phyloP scores from a whole-genome alignment of 257 asterid genomes.

The Solanum piurae region DNA sequence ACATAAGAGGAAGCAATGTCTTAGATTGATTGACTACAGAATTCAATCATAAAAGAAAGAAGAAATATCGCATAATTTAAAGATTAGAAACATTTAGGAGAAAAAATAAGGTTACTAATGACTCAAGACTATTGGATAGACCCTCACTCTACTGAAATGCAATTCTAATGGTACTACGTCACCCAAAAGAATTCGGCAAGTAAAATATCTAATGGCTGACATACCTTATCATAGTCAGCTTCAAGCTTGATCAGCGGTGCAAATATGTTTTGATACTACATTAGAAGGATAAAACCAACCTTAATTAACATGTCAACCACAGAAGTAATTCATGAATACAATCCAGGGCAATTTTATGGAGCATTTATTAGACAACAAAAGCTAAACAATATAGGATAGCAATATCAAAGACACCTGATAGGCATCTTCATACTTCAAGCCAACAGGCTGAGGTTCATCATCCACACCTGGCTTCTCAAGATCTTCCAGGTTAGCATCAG shows the following conservation, averaged over 20 bases:
- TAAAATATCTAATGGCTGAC: not conserved
- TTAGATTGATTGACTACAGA: not conserved
- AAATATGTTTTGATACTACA: slow-evolving; percentile 96
- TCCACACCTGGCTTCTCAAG: slow-evolving; percentile 99
- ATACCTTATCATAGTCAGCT: slow-evolving; percentile 98
- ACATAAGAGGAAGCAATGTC: not conserved
- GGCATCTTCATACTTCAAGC: slow-evolving; percentile 92
- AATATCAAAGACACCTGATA: slow-evolving; percentile 59
- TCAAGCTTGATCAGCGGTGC: slow-evolving; percentile 99
- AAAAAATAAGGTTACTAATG: not conserved
- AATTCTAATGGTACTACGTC: not conserved
- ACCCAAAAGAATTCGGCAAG: not conserved
- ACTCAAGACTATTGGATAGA: not conserved
- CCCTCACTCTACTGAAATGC: not conserved
- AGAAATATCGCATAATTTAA: not conserved
- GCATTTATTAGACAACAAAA: not conserved
- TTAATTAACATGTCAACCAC: not conserved
- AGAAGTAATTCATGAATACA: not conserved
- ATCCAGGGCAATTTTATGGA: not conserved
- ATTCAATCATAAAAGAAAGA: not conserved
- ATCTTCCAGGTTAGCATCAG: slow-evolving; percentile 94
- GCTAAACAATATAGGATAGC: not conserved
- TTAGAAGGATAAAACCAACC: not conserved
- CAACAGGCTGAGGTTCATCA: slow-evolving; percentile 97
- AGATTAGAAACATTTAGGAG: not conserved